Conservation (phyloP, 176 grass and related monocot species). For the Lolium multiflorum region DNA sequence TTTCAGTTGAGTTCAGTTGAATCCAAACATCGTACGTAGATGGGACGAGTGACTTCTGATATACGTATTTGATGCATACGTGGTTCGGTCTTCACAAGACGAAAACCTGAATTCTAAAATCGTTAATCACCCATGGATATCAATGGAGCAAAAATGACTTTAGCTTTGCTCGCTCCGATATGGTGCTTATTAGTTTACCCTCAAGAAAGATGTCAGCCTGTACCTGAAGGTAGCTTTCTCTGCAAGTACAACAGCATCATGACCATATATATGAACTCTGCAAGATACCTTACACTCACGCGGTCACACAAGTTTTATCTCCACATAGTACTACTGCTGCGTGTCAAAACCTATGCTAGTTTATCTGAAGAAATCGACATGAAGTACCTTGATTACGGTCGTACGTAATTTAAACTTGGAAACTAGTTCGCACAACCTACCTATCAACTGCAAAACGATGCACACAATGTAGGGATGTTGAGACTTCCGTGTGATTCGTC, state of each 20-base stretch:
- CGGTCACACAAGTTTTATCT: not conserved
- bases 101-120: not conserved
- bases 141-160: not conserved
- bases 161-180: not conserved
- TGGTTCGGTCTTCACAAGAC: not conserved
- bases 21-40: not conserved
- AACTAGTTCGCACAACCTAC: not conserved
- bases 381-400: not conserved
- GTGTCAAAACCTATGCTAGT: conserved; percentile 10
- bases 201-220: not conserved
- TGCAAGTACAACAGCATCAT: not conserved
- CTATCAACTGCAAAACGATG: conserved; percentile 18
- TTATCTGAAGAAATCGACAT: not conserved
- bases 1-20: not conserved
- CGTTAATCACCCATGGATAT: not conserved
- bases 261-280: not conserved
- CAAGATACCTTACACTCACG: not conserved
- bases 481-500: not conserved
- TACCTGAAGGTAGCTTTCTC: not conserved
- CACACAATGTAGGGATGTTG: not conserved
- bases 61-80: not conserved
- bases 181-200: not conserved
- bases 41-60: not conserved
- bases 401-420: not conserved
- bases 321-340: not conserved